Base-by-base conservation (phyloP, 345 rosid genomes). In the Aethionema arabicum region DNA sequence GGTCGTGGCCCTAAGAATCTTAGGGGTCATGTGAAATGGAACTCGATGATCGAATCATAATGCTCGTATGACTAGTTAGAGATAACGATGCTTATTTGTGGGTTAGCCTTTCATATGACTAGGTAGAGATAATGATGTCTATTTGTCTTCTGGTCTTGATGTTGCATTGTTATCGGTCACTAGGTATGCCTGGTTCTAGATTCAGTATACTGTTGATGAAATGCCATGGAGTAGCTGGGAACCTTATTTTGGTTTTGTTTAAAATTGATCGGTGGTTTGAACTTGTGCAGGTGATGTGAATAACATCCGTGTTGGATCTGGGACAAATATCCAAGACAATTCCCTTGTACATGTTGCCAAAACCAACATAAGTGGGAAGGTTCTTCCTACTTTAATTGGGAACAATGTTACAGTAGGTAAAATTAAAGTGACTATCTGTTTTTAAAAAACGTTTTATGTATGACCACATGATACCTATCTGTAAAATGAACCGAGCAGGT, bases 311-410 rank as follows among this genome's bases (percentile, higher is more conserved):
- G 77, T 93, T 72, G 97, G 99, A 68, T 73, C 87, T 7, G 84
- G 97, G 69, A 93, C 99, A 38, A 93, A 93, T 71, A 90, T 87
- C 73, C 99, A 93, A 60, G 99, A 93, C 69, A 90, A 93, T 78
- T 81, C 99, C 35, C 91, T 93, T 65, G 97, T 93, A 77, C 97
- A 90, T 63, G 99, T 90, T 43, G 99, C 97, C 4, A 90, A 93
- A 70, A 79, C 96, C 74, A 93, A 87, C 75, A 49, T 87, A 54
- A 79, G 90, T 65, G 97, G 97, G 61, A 90, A 85, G 72, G 96
- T 84, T 69, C 72, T 85, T 30, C 97, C 97, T 44, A 90, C 96
- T 43, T 76, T 74, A 50, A 81, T 90, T 39, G 96, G 99, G 42
- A 90, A 93, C 80, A 87, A 85, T 79, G 97, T 93, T 36, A 93